Base-by-base conservation (phyloP, 2,329 filamentous ascomycete genomes). In the Penicillium sclerotigenum region DNA sequence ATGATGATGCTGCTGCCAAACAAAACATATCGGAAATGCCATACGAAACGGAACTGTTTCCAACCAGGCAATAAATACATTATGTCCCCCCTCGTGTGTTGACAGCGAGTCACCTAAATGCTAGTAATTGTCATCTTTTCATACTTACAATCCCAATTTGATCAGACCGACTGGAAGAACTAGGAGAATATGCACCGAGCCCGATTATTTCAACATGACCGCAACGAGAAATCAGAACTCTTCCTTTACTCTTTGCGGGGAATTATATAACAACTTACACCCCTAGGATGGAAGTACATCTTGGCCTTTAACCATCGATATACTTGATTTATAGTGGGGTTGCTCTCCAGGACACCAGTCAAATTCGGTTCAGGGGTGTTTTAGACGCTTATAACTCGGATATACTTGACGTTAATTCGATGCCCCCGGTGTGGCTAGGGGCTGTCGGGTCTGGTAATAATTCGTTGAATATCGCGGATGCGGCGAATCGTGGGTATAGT, bases 361-460 rank as follows among this genome's bases (percentile, higher is more conserved):
- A 37, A 57, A 29, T 57, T 33, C 22, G 57, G 28, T 59, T 58
- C 33, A 36, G 34, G 3, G 58, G 55, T 7, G 47, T 57, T 28
- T 31, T 59, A 24, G 58, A 63, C 53, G 22, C 26, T 5, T 63
- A 62, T 51, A 58, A 63, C 42, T 63, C 61, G 5, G 61, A 62
- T 54, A 36, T 56, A 10, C 47, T 63, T 9, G 41, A 26, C 4
- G 55, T 57, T 4, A 50, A 40, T 26, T 59, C 51, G 6, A 48
- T 45, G 7, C 52, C 29, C 7, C 61, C 53, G 4, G 46, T 28
- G 2, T 62, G 61, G 61, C 45, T 59, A 3, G 43, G 55, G 34
- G 62, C 59, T 7, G 59, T 62, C 24, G 56, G 59, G 5, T 60
- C 56, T 46, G 48, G 56, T 7, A 64, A 61, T 34, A 61, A 63